Evolutionary conservation across 306 rosid species (phyloP).

Genomic region (Trifolium repens): DNA sequence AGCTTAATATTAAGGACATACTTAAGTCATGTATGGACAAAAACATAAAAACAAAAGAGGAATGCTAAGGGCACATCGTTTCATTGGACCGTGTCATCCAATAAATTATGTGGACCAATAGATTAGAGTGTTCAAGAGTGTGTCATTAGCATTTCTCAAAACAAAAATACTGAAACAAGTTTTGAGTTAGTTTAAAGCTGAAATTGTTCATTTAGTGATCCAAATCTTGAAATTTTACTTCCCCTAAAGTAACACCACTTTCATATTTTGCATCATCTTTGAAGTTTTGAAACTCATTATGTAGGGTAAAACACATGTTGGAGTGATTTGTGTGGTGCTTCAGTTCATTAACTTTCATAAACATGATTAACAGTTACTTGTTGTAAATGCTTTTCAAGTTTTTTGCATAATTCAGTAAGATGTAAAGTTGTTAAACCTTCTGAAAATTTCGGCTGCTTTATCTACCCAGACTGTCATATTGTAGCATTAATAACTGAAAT

Average conservation of each 20-base stretch:
- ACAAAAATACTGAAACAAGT: too few species aligned
- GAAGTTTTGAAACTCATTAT: not conserved
- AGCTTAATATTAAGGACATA: too few species aligned
- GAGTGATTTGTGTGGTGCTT: not conserved
- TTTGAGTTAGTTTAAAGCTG: not conserved
- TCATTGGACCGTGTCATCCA: too few species aligned
- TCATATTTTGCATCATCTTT: not conserved
- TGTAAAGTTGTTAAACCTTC: not conserved
- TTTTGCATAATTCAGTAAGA: not conserved
- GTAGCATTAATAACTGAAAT: constrained; percentile 41
- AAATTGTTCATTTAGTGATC: not conserved
- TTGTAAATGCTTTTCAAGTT: not conserved
- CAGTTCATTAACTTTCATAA: too few species aligned
- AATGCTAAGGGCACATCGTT: too few species aligned
- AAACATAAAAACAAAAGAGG: too few species aligned
- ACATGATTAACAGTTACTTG: too few species aligned
- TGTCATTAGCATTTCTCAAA: too few species aligned
- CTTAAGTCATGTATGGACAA: too few species aligned
- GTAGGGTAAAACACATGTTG: not conserved
- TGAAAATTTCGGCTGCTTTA: constrained; percentile 10
- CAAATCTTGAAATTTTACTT: not conserved
- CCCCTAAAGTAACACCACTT: not conserved
- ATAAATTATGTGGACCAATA: too few species aligned
- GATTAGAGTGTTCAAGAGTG: too few species aligned
- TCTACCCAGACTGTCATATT: constrained; percentile 5